Conservation (phyloP, 2,329 filamentous ascomycete genomes). For the Penicillium sp. region DNA sequence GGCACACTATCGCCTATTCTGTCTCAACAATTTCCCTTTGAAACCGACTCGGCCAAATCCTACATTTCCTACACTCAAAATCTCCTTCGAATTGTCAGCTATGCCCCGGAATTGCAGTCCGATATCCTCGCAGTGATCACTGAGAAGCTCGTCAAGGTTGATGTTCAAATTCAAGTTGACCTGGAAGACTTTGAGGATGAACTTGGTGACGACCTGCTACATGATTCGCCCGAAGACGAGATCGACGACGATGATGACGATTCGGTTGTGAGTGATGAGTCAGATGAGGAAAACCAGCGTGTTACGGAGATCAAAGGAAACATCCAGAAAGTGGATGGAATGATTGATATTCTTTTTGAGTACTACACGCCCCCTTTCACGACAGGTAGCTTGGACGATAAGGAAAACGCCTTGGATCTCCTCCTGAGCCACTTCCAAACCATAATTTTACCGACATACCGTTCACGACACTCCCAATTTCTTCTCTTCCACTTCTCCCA, state of each 20-base stretch:
- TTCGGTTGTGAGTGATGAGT: slow-evolving; percentile 63
- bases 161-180: slow-evolving; percentile 93
- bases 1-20: slow-evolving; percentile 71
- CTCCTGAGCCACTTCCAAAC: slow-evolving; percentile 84
- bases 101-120: slow-evolving; percentile 75
- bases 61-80: slow-evolving; percentile 90
- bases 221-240: slow-evolving; percentile 50
- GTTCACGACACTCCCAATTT: slow-evolving; percentile 92
- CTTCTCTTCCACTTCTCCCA: slow-evolving; percentile 95
- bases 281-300: slow-evolving; percentile 50
- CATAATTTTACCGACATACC: slow-evolving; percentile 87
- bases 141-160: slow-evolving; percentile 87
- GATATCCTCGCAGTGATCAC: slow-evolving; percentile 84
- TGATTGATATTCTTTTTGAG: slow-evolving; percentile 84
- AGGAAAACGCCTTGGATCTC: slow-evolving; percentile 74
- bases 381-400: slow-evolving; percentile 68
- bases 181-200: slow-evolving; percentile 92
- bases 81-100: slow-evolving; percentile 74
- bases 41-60: slow-evolving; percentile 74
- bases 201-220: slow-evolving; percentile 69
- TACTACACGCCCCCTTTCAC: slow-evolving; percentile 77
- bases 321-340: slow-evolving; percentile 87
- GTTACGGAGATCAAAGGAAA: slow-evolving; percentile 76
- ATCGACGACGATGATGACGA: slow-evolving; percentile 70
- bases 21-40: slow-evolving; percentile 71